These are phyloP conservation scores for Claviceps sp. DNA, from an alignment of 2,329 filamentous ascomycete genomes.

Conservation along the genomic window DNA sequence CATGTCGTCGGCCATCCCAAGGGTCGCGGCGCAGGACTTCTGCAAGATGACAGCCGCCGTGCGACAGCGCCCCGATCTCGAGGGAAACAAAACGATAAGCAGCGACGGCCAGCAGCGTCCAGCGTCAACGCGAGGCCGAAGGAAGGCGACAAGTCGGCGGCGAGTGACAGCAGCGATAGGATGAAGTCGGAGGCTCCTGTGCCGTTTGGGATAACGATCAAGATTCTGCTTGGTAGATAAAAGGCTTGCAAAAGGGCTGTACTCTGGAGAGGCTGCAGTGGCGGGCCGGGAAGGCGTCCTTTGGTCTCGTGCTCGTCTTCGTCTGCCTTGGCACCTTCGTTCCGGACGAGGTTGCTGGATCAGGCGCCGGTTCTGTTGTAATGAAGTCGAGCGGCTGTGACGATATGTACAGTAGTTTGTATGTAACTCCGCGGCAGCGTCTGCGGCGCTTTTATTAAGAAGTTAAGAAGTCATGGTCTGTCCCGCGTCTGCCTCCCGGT, in stretches of 20 bases:
- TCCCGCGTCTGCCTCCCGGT: not conserved
- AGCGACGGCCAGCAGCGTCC: conserved; percentile 7
- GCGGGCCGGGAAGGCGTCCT: not conserved
- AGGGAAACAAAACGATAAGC: conserved; percentile 19
- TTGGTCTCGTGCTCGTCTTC: not conserved
- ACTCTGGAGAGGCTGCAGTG: not conserved
- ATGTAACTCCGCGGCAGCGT: conserved; percentile 11
- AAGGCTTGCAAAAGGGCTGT: not conserved
- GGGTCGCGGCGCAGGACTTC: conserved; percentile 22
- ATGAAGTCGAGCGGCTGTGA: not conserved
- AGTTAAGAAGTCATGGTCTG: not conserved
- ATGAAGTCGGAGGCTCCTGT: conserved; percentile 4
- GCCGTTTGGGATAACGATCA: conserved; percentile 5
- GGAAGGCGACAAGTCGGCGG: not conserved
- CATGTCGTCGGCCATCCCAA: conserved; percentile 53
- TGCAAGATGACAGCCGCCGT: conserved; percentile 21
- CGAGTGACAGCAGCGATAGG: conserved; percentile 3
- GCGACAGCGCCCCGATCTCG: conserved; percentile 23
- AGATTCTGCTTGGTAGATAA: conserved; percentile 8
- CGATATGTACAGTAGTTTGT: conserved; percentile 5
- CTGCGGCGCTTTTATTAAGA: conserved; percentile 22
- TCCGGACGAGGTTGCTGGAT: not conserved
- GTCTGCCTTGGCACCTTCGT: not conserved
- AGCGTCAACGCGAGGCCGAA: conserved; percentile 1
- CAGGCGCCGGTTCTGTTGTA: not conserved